These are phyloP conservation scores for Xanthoconium stramineum DNA, from an alignment of 768 basidiomycete species.

Conservation along the genomic window DNA sequence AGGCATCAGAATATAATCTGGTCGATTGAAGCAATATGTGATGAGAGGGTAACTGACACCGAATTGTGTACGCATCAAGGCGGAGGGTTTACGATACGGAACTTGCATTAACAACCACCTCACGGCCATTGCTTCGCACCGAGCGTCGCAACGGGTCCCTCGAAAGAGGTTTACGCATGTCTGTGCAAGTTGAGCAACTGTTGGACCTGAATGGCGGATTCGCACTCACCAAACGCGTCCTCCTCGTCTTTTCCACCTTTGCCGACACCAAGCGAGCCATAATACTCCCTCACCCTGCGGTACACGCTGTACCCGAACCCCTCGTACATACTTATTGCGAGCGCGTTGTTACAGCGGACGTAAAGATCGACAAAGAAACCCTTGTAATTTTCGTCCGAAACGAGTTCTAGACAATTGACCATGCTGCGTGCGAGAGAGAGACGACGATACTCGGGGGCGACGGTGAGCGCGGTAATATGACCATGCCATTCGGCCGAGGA, in stretches of 20 bases:
- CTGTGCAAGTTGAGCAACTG: constrained; percentile 25
- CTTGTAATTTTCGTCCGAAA: constrained; percentile 76
- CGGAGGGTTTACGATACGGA: constrained; percentile 33
- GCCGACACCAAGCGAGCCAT: constrained; percentile 71
- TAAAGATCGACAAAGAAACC: constrained; percentile 95
- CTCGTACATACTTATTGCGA: constrained; percentile 92
- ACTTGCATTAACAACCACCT: constrained; percentile 55
- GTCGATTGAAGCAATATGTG: constrained; percentile 7
- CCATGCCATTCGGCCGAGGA: constrained; percentile 77
- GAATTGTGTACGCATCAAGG: constrained; percentile 7
- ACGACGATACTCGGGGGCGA: constrained; percentile 90
- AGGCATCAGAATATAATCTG: constrained; percentile 14
- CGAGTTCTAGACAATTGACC: constrained; percentile 82
- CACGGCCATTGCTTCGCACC: constrained; percentile 67
- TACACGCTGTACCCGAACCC: constrained; percentile 91
- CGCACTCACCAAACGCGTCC: constrained; percentile 82
- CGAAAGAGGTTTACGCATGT: constrained; percentile 74
- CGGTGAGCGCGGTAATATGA: constrained; percentile 92
- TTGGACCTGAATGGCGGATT: not conserved
- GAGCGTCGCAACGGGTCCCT: constrained; percentile 60
- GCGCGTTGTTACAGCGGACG: constrained; percentile 80
- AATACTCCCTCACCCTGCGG: constrained; percentile 86
- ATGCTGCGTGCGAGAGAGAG: constrained; percentile 83
- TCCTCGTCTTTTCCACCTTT: constrained; percentile 81
- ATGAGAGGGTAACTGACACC: not conserved